Percentiles rank a stretch among this genome's conserved stretches.
phyloP scores from a whole-genome alignment of 805 yeast species.

The Starmerella stigmatis region DNA sequence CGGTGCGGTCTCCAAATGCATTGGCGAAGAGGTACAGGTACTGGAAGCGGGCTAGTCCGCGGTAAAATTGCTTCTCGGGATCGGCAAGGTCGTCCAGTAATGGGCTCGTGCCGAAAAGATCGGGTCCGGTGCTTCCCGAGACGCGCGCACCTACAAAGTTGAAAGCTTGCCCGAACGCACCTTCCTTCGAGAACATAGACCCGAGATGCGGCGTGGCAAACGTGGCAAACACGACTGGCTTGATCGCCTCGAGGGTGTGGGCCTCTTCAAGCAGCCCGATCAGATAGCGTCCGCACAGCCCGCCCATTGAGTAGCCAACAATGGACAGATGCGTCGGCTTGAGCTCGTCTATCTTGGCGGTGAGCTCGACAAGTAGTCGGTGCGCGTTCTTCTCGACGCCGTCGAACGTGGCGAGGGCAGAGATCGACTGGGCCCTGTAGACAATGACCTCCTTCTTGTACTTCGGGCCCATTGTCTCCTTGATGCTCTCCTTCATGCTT shows the following conservation, averaged over 20 bases:
- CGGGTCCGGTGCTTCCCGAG: slow-evolving; percentile 62
- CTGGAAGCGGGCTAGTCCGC: slow-evolving; percentile 50
- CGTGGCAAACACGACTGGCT: slow-evolving; percentile 54
- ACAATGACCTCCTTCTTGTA: slow-evolving; percentile 34
- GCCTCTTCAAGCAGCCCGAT: slow-evolving; percentile 52
- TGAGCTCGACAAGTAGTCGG: slow-evolving; percentile 57
- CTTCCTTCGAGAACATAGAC: slow-evolving; percentile 37
- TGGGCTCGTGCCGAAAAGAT: slow-evolving; percentile 47
- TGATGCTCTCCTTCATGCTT: slow-evolving; percentile 38
- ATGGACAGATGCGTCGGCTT: slow-evolving; percentile 53
- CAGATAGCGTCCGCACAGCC: slow-evolving; percentile 65
- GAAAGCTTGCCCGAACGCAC: slow-evolving; percentile 31
- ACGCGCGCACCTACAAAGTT: slow-evolving; percentile 46
- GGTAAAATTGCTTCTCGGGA: slow-evolving; percentile 38
- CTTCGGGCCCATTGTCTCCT: slow-evolving; percentile 23
- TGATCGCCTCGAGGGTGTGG: slow-evolving; percentile 45
- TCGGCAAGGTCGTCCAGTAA: slow-evolving; percentile 46
- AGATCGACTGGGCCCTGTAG: slow-evolving; percentile 46
- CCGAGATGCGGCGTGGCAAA: slow-evolving; percentile 71
- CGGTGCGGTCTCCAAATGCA: slow-evolving; percentile 72
- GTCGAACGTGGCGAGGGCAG: slow-evolving; percentile 70
- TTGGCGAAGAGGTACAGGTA: slow-evolving; percentile 59
- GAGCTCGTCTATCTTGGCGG: slow-evolving; percentile 30
- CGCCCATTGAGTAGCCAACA: slow-evolving; percentile 88
- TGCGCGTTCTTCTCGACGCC: slow-evolving; percentile 59